Percentiles rank a stretch among this genome's conserved stretches.
Conservation (phyloP, 495 filamentous ascomycete genomes). For the Haplographium delicatum region DNA sequence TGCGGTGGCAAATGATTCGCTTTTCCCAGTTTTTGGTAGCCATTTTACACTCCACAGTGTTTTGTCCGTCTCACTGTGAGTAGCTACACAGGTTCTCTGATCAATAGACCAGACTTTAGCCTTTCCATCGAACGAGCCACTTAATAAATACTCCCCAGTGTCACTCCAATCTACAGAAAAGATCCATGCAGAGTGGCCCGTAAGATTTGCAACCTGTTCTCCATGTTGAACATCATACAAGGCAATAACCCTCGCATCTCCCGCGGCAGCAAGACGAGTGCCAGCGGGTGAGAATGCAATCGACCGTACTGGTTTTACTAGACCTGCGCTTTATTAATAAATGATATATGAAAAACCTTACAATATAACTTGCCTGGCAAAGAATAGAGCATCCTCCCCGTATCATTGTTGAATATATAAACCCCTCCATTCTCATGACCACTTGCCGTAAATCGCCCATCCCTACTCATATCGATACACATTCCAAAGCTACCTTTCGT, state of each 20-base stretch:
- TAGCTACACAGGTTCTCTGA: conserved; percentile 77
- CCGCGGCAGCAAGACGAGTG: conserved; percentile 84
- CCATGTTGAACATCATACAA: conserved; percentile 89
- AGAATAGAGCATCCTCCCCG: conserved; percentile 78
- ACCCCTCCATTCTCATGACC: conserved; percentile 92
- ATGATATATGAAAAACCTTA: background rate
- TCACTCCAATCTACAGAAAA: conserved; percentile 86
- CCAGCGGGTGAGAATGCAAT: conserved; percentile 83
- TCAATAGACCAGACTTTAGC: conserved; percentile 93
- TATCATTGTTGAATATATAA: conserved; percentile 91
- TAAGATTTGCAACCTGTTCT: conserved; percentile 82
- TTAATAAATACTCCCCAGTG: conserved; percentile 89
- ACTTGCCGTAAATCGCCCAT: conserved; percentile 82
- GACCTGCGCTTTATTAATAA: conserved; percentile 44
- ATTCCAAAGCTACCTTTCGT: conserved; percentile 89
- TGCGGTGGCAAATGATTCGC: conserved; percentile 81
- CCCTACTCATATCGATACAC: conserved; percentile 69
- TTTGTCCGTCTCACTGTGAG: conserved; percentile 84
- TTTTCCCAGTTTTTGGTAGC: conserved; percentile 71
- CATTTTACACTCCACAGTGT: conserved; percentile 83
- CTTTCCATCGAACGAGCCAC: conserved; percentile 85
- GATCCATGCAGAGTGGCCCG: conserved; percentile 79
- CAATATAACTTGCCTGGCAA: conserved; percentile 59
- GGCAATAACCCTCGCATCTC: conserved; percentile 81
- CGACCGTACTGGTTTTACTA: conserved; percentile 76